Evolutionary conservation across 768 basidiomycete genomes (phyloP).

Genomic region (Mycena crocata): DNA sequence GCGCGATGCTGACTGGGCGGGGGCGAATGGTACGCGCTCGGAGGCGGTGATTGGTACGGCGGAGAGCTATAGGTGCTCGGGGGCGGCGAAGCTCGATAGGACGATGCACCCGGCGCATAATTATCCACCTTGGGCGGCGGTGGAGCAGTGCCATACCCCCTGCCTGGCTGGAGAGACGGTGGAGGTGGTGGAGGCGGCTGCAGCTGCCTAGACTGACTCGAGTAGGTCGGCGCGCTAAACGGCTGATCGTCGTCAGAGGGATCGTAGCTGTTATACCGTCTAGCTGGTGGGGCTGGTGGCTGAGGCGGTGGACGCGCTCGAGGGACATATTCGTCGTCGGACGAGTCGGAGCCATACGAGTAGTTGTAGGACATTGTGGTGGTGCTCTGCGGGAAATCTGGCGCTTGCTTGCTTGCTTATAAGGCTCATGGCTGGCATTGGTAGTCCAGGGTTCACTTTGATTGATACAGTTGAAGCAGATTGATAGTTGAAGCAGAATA

Average conservation of each 20-base stretch:
- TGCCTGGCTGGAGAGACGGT: slow-evolving; percentile 3
- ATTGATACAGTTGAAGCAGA: not conserved
- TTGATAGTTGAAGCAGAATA: not conserved
- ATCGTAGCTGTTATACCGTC: not conserved
- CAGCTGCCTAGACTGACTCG: not conserved
- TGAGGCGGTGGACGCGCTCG: slow-evolving; percentile 2
- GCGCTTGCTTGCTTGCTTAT: too few relatives aligned
- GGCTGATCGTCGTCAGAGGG: not conserved
- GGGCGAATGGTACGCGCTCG: slow-evolving; percentile 4
- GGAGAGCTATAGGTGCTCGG: slow-evolving; percentile 3
- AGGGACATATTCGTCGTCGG: not conserved
- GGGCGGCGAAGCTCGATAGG: slow-evolving; percentile 8
- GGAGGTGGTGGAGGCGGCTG: slow-evolving; percentile 2
- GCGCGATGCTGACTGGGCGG: not conserved
- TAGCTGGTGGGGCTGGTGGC: not conserved
- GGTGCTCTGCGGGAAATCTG: too few relatives aligned
- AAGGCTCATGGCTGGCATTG: not conserved
- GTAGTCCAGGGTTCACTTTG: slow-evolving; percentile 2
- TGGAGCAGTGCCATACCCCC: not conserved
- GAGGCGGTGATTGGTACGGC: too few relatives aligned
- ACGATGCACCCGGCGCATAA: not conserved
- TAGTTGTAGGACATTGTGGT: slow-evolving; percentile 4
- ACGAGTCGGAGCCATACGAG: not conserved
- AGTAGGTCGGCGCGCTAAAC: not conserved
- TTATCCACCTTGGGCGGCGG: not conserved